Evolutionary conservation across 1,284 basidiomycete species (phyloP).

Genomic region (Moesziomyces aphidis): DNA sequence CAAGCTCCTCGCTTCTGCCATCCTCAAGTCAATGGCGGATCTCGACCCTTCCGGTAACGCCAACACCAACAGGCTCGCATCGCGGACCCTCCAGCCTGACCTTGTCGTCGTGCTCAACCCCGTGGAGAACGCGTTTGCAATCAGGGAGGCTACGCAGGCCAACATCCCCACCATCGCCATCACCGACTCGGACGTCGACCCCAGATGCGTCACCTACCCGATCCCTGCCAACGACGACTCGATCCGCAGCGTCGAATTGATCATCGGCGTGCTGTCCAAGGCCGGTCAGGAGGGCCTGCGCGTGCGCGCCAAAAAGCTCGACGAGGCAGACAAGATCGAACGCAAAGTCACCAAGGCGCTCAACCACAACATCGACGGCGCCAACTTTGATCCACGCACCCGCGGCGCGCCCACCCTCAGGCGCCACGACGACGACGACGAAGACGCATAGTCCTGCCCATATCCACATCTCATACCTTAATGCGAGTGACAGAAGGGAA

Average conservation of each 20-base stretch:
- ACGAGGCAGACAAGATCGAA: conserved; percentile 56
- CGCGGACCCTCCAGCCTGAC: conserved; percentile 80
- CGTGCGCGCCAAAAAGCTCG: conserved; percentile 43
- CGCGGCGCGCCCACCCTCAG: conserved; percentile 7
- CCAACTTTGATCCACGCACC: conserved; percentile 45
- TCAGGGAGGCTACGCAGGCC: conserved; percentile 69
- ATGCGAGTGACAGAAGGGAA: background rate
- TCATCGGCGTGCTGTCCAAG: conserved; percentile 89
- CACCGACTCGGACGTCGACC: conserved; percentile 94
- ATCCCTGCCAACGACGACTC: conserved; percentile 98
- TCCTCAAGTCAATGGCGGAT: conserved; percentile 45
- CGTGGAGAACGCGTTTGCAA: conserved; percentile 76
- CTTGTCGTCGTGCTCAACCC: conserved; percentile 91
- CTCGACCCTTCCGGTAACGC: conserved; percentile 28
- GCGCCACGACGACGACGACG: conserved; percentile 11
- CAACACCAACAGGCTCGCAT: conserved; percentile 69
- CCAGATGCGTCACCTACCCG: conserved; percentile 95
- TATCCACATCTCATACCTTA: no score
- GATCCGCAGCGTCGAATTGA: conserved; percentile 86
- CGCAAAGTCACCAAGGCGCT: conserved; percentile 40
- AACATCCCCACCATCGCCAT: conserved; percentile 73
- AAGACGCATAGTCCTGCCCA: conserved; percentile 1
- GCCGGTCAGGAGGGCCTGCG: conserved; percentile 74
- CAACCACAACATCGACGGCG: conserved; percentile 14
- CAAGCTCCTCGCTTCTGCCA: conserved; percentile 70